Evolutionary conservation across 768 basidiomycete genomes (phyloP).

Genomic region (Vishniacozyma victoriae): DNA sequence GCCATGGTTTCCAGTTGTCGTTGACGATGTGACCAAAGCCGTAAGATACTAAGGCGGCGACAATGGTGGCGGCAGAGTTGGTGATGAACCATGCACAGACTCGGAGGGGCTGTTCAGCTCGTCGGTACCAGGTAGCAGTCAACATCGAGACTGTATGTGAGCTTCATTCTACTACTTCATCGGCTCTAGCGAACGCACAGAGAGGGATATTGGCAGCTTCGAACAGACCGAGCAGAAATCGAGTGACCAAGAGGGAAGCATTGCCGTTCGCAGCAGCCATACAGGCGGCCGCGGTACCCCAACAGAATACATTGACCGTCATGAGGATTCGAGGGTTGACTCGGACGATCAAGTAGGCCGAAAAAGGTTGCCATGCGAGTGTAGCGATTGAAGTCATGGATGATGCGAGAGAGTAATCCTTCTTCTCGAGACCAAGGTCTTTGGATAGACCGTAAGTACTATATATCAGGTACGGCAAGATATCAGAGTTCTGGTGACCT

Average conservation of each 20-base stretch:
- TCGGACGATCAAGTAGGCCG: slow-evolving; percentile 35
- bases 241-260: slow-evolving; percentile 19
- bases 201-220: slow-evolving; percentile 32
- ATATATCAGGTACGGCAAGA: neutral
- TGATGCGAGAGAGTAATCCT: slow-evolving; percentile 13
- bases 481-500: too few species aligned
- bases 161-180: slow-evolving; percentile 25
- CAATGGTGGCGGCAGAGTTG: slow-evolving; percentile 20
- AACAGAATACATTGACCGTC: slow-evolving; percentile 15
- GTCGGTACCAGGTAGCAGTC: slow-evolving; percentile 40
- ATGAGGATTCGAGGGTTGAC: slow-evolving; percentile 31
- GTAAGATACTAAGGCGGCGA: slow-evolving; percentile 21
- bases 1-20: slow-evolving; percentile 13
- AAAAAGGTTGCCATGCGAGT: slow-evolving; percentile 32
- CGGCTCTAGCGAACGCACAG: slow-evolving; percentile 15
- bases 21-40: slow-evolving; percentile 23
- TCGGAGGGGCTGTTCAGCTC: slow-evolving; percentile 29
- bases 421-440: slow-evolving; percentile 3
- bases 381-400: slow-evolving; percentile 14
- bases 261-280: slow-evolving; percentile 12
- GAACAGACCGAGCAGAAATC: slow-evolving; percentile 41
- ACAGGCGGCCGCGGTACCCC: slow-evolving; percentile 5
- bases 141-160: slow-evolving; percentile 20
- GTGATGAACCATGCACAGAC: slow-evolving; percentile 37
- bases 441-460: slow-evolving; percentile 10